Evolutionary conservation across 2,329 filamentous ascomycete genomes (phyloP), one percentile per base, ranked within the genome.

Genomic region (Alternaria triticimaculans): DNA sequence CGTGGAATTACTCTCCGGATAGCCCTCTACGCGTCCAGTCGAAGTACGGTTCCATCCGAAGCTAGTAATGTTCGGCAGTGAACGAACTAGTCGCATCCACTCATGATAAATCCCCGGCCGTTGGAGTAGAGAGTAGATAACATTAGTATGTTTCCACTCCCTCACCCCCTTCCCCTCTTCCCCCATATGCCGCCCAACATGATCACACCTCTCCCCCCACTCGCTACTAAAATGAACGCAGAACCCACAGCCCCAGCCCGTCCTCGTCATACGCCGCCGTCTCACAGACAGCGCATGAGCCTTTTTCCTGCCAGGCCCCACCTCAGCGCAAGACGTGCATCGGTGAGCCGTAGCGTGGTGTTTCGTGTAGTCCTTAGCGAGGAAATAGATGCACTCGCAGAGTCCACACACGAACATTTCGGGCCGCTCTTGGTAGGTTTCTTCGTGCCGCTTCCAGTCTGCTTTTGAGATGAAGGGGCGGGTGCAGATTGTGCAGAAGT

Each of bases 401-500:
- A 87, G 85, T 7, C 87, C 87, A 69, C 88, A 90, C 6, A 86
- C 86, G 67, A 89, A 90, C 73, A 88, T 88, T 65, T 87, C 87
- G 78, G 84, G 87, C 23, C 88, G 86, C 79, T 90, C 88, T 78
- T 90, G 88, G 69, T 89, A 90, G 68, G 89, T 87, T 70, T 89
- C 88, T 72, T 90, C 88, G 75, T 91, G 89, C 7, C 87, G 83
- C 76, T 89, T 89, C 89, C 88, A 91, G 76, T 90, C 87, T 68
- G 88, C 89, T 72, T 90, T 90, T 68, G 87, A 84, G 77, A 87
- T 86, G 72, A 90, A 90, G 56, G 86, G 87, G 53, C 88, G 88
- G 68, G 87, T 85, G 76, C 83, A 84, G 6, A 78, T 78, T 1
- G 81, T 83, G 67, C 82, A 84, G 62, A 75, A 77, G 58, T 76